Evolutionary conservation across 176 grass and related monocot species (phyloP), one percentile per base, ranked within the genome.

Genomic region (Carex parvula): DNA sequence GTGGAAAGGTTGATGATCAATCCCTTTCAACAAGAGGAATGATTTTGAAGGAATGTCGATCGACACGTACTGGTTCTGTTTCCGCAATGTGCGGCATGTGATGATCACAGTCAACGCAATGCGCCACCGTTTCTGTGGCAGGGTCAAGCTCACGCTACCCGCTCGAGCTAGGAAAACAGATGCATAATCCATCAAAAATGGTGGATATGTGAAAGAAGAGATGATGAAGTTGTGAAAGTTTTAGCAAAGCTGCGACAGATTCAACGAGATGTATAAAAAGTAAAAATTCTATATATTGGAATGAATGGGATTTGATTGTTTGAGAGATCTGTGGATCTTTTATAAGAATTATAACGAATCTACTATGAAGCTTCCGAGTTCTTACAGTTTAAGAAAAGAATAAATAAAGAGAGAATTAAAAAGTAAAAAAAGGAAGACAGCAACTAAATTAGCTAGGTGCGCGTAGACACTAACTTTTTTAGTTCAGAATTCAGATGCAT

Each of bases 71-170:
- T 57, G 22, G 11, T 60, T 6, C 18, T 61, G 22, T 24, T 91
- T 77, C 18, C 84, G 79, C 8, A 95, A 24, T 44, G 75, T 22
- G 74, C 87, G 89, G 52, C 85, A 94, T 0, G 82, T 81, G 22
- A 84, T 56, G 89, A 94, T 91, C 18, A 94, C 74, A 30, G 82
- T 94, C 0, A 24, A 17, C 0, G 60, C 87, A 15, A 85, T 81
- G 5, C 87, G 80, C 92, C 92, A 94, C 1, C 70, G 59, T 64
- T 67, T 91, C 13, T 13, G 33, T 0, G 84, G 80, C 21, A 69
- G 42, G 8, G 58, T 83, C 10, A 83, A 52, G 60, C 26, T 83
- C 14, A 83, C 2, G 8, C 61, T 57, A 3, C 33, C 24, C 1
- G 26, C 18, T 6, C 7, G 17, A 69, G n/a, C 20, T 1, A 26